Base-by-base conservation (phyloP, 2,329 filamentous ascomycete species). In the Pyrenophora seminiperda region DNA sequence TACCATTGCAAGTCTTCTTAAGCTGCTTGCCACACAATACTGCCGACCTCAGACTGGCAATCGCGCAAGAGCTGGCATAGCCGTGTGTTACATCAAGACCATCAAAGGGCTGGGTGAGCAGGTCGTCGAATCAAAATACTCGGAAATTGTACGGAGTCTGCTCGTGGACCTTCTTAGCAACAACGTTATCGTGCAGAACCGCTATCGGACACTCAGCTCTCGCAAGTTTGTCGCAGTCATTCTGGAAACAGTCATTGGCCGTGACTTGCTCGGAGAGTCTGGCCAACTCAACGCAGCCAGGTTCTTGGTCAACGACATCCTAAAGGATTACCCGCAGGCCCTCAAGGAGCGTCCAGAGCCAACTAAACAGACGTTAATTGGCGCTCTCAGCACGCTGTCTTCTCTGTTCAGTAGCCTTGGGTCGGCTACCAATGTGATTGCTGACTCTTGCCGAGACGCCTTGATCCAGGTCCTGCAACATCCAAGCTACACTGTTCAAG, bases 261-360 rank as follows among this genome's bases (percentile, higher is more conserved):
- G 83, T 50, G 85, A 87, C 59, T 88, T 97, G 61, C 80, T 99
- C 2, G 91, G 91, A 10, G 93, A 99, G 72, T 90, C 89, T 11
- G 92, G 91, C 6, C 93, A 97, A 67, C 79, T 93, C 51, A 86
- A 88, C 61, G 91, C 90, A 20, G 90, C 91, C 5, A 90, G 86
- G 63, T 84, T 85, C 54, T 76, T 99, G 44, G 84, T 97, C 66
- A 96, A 96, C 69, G 87, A 91, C 50, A 81, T 97, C 37, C 80
- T 99, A 40, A 97, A 96, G 70, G 94, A 97, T 70, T 97, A 96
- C 61, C 93, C 94, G 0, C 91, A 96, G 70, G 87, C 88, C 4
- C 76, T 96, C 39, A 90, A 92, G 62, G 93, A 97, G 71, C 84
- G 89, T 32, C 84, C 88, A 1, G 93, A 97, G 70, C 94, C 94